Conservation (phyloP, 345 rosid species). For the Isatis tinctoria region DNA sequence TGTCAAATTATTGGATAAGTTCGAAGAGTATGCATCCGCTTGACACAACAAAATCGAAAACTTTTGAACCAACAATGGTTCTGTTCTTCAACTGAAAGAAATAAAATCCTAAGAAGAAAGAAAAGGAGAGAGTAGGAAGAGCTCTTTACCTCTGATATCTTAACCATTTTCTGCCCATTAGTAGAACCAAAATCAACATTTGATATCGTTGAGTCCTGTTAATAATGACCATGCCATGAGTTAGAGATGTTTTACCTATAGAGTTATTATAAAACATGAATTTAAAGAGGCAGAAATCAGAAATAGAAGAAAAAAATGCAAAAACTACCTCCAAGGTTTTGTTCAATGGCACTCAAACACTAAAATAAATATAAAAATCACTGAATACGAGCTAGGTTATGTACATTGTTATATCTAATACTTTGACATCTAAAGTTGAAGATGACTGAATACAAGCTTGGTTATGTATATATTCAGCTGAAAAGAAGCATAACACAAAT, state of each 20-base stretch:
- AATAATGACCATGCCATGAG: conserved; percentile 7
- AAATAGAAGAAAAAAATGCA: not conserved
- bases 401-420: not conserved
- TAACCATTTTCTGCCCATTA: conserved; percentile 48
- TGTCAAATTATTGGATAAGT: not conserved
- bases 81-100: not conserved
- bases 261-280: not conserved
- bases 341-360: not conserved
- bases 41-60: not conserved
- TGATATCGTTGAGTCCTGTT: conserved; percentile 50
- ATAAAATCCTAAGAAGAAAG: conserved; percentile 11
- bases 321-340: conserved; percentile 10
- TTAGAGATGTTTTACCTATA: conserved; percentile 13
- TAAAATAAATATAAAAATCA: not conserved
- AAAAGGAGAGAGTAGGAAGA: conserved; percentile 8
- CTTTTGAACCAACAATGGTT: not conserved
- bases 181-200: conserved; percentile 75
- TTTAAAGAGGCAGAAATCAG: not conserved
- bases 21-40: not conserved
- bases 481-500: not conserved
- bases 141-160: conserved; percentile 65
- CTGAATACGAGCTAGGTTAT: not conserved
- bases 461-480: not conserved
- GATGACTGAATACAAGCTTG: not conserved
- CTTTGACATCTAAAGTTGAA: not conserved